Evolutionary conservation across 768 basidiomycete genomes (phyloP).

Genomic region (Panellus pusillus): DNA sequence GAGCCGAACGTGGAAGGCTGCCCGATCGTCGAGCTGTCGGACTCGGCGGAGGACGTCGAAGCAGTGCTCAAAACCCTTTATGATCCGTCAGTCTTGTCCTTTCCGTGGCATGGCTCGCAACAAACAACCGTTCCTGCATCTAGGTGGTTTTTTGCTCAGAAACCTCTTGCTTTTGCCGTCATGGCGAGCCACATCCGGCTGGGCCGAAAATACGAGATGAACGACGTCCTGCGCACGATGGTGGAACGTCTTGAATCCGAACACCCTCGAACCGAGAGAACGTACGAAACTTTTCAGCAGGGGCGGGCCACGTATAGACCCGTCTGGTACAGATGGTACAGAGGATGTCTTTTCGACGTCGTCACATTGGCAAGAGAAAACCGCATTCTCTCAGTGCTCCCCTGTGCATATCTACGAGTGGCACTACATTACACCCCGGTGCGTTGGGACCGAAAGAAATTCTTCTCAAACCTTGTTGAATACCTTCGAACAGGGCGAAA

Average conservation of each 20-base stretch:
- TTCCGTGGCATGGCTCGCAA: no score
- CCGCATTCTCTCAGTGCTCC: background rate
- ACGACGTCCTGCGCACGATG: background rate
- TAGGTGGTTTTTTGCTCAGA: conserved; percentile 1
- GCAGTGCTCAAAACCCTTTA: conserved; percentile 17
- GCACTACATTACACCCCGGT: background rate
- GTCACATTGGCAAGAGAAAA: background rate
- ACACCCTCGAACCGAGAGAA: no score
- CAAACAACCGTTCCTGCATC: no score
- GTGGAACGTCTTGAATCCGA: no score
- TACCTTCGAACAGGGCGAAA: background rate
- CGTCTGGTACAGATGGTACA: background rate
- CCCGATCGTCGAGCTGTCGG: no score
- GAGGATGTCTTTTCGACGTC: background rate
- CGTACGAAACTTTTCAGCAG: no score
- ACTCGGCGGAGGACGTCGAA: conserved; percentile 14
- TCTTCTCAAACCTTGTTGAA: no score
- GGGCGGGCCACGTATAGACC: no score
- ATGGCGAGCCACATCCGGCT: background rate
- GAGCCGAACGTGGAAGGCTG: conserved; percentile 13
- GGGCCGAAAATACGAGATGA: conserved; percentile 4
- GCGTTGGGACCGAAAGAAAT: no score
- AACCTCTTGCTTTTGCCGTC: background rate
- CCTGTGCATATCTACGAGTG: background rate
- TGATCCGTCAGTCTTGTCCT: conserved; percentile 11